phyloP scores from a whole-genome alignment of 352 stramenopile species.

The Thalassiosira livingstoniorum region DNA sequence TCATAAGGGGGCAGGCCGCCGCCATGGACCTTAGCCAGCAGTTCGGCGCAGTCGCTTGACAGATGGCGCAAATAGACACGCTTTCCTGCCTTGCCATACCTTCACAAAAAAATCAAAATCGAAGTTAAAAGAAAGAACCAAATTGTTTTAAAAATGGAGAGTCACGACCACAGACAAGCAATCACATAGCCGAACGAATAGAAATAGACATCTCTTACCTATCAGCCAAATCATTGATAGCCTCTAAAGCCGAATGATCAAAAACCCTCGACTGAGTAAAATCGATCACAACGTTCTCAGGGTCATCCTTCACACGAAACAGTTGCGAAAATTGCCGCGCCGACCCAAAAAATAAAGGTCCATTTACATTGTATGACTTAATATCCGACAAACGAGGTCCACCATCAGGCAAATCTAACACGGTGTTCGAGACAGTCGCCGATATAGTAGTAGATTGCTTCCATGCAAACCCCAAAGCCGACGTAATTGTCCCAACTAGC shows the following conservation, averaged over 20 bases:
- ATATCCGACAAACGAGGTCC: constrained; percentile 29
- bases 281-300: constrained; percentile 76
- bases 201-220: no score
- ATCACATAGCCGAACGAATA: no score
- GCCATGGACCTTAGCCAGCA: constrained; percentile 57
- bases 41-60: constrained; percentile 61
- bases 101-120: no score
- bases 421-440: constrained; percentile 33
- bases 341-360: constrained; percentile 83
- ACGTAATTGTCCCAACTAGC: constrained; percentile 69
- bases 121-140: no score
- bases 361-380: constrained; percentile 77
- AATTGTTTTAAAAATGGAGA: no score
- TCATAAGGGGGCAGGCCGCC: constrained; percentile 60
- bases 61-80: constrained; percentile 70
- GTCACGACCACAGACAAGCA: no score
- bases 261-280: constrained; percentile 71
- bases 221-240: constrained; percentile 72
- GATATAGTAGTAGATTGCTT: constrained; percentile 74
- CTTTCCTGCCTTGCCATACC: constrained; percentile 71
- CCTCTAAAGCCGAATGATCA: constrained; percentile 79
- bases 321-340: constrained; percentile 62
- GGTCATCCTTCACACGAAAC: constrained; percentile 74
- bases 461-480: constrained; percentile 80
- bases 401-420: constrained; percentile 33